Base-by-base conservation (phyloP, 2,329 filamentous ascomycete species). In the Cadophora malorum region DNA sequence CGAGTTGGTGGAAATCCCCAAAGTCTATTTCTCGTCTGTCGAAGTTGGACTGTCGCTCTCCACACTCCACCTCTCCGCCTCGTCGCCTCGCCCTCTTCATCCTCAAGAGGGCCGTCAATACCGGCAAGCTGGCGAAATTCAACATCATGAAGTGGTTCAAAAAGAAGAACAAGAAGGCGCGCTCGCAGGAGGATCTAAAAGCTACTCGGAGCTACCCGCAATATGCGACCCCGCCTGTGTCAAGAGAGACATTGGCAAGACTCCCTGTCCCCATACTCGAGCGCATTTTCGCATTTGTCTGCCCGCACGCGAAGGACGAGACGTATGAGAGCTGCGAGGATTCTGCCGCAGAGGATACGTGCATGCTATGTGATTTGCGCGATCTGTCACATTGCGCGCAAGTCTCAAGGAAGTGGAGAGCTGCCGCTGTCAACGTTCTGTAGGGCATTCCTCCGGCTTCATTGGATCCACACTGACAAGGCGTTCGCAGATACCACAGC, bases 361-460 rank as follows among this genome's bases (percentile, higher is more conserved):
- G 95, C 82, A 95, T 96, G 91, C 89, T 97, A 73, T 98, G 95
- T 82, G 93, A 97, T 81, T 86, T 96, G 83, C 90, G 94, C 73
- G 94, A 97, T 79, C 86, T 97, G 66, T 89, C 93, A 63, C 89
- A 93, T 79, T 95, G 92, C 78, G 88, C 89, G 49, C 84, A 88
- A 77, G 92, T 93, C 62, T 92, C 88, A 78, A 88, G 88, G 75
- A 84, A 84, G 74, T 98, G 94, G 94, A 83, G 84, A 67, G 76
- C 77, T n/a, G 76, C 79, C 61, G 86, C 83, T 56, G 74, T 82
- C 53, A 82, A 81, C 68, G 79, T 85, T 65, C 78, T 90, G 91
- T 97, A 84, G 79, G 91, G 85, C 55, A 52, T 12, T 33, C 14
- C 49, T 45, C 4, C 41, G 19, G 9, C 45, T 31, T 19, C 41